A percentile compares a stretch with the other conserved stretches of the same genome.
phyloP scores from a whole-genome alignment of 768 basidiomycete species.

The Hortiboletus campestris region DNA sequence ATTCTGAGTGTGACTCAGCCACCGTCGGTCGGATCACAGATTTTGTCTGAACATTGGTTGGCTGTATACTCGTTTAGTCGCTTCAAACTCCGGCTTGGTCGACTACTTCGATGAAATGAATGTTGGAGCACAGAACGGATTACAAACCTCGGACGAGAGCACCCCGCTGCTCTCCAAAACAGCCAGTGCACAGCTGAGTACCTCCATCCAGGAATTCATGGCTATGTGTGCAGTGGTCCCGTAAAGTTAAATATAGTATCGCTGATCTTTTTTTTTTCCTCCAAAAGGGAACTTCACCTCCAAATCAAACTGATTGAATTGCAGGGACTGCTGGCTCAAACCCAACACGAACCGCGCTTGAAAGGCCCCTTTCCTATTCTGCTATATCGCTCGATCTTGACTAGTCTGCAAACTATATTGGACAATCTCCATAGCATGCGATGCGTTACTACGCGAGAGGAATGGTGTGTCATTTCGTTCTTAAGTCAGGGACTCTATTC shows the following conservation, averaged over 20 bases:
- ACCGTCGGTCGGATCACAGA: slow-evolving; percentile 39
- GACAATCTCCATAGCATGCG: slow-evolving; percentile 94
- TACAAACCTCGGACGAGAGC: slow-evolving; percentile 25
- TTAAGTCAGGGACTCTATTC: not conserved
- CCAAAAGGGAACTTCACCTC: slow-evolving; percentile 84
- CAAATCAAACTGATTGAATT: slow-evolving; percentile 89
- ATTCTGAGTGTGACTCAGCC: not conserved
- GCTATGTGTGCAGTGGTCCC: slow-evolving; percentile 62
- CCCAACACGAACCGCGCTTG: slow-evolving; percentile 89
- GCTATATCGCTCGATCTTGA: slow-evolving; percentile 80
- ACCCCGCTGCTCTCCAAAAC: slow-evolving; percentile 34
- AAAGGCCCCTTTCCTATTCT: slow-evolving; percentile 93
- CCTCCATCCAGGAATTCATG: slow-evolving; percentile 85
- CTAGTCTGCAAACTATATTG: slow-evolving; percentile 79
- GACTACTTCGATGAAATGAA: slow-evolving; percentile 36
- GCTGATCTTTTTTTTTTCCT: slow-evolving; percentile 5
- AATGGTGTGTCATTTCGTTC: slow-evolving; percentile 59
- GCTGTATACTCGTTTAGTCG: slow-evolving; percentile 90
- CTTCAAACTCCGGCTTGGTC: slow-evolving; percentile 75
- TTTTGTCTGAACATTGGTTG: slow-evolving; percentile 93
- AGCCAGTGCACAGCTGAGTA: slow-evolving; percentile 45
- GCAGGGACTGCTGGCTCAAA: slow-evolving; percentile 80
- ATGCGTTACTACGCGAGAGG: slow-evolving; percentile 93
- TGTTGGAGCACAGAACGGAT: slow-evolving; percentile 1
- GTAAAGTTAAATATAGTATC: not conserved